Conservation (phyloP, 208 protist genomes). For the Crithidia fasciculata region DNA sequence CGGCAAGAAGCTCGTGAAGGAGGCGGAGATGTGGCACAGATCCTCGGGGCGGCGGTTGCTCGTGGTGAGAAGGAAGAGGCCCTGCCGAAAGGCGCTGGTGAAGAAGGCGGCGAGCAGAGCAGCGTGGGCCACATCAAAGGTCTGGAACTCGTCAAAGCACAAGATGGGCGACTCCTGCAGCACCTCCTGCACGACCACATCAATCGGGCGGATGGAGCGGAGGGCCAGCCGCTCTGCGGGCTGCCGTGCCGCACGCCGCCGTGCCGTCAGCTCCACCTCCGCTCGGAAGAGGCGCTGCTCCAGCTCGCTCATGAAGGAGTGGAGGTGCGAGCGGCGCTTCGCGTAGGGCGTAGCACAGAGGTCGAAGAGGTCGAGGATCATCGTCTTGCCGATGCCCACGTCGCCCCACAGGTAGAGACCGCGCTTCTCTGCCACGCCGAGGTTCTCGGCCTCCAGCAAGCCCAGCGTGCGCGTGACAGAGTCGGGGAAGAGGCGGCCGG, state of each 20-base stretch:
- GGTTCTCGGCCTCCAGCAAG: conserved; percentile 51
- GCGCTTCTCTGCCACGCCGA: conserved; percentile 62
- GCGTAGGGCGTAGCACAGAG: conserved; percentile 69
- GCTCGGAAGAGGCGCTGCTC: conserved; percentile 61
- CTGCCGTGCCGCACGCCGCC: conserved; percentile 20
- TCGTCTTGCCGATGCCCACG: conserved; percentile 95
- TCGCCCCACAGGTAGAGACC: conserved; percentile 94
- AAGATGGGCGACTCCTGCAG: conserved; percentile 80
- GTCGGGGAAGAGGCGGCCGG: conserved; percentile 25
- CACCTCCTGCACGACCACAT: conserved; percentile 74
- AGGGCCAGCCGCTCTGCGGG: conserved; percentile 20
- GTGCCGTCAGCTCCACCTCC: conserved; percentile 35
- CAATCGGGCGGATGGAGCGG: conserved; percentile 52
- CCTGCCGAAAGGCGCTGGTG: conserved; percentile 64
- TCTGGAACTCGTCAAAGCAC: conserved; percentile 94
- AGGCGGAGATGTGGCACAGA: conserved; percentile 63
- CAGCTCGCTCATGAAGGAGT: conserved; percentile 94
- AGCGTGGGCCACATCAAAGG: conserved; percentile 89
- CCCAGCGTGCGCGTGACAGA: conserved; percentile 31
- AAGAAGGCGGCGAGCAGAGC: conserved; percentile 85
- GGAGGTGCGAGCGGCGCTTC: conserved; percentile 92
- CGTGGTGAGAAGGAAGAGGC: conserved; percentile 84
- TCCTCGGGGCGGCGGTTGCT: conserved; percentile 88
- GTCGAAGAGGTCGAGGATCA: conserved; percentile 94
- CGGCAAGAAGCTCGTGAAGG: conserved; percentile 73